Conservation (phyloP, 1,139 yeast genomes). For the Arxiozyma slooffiae region DNA sequence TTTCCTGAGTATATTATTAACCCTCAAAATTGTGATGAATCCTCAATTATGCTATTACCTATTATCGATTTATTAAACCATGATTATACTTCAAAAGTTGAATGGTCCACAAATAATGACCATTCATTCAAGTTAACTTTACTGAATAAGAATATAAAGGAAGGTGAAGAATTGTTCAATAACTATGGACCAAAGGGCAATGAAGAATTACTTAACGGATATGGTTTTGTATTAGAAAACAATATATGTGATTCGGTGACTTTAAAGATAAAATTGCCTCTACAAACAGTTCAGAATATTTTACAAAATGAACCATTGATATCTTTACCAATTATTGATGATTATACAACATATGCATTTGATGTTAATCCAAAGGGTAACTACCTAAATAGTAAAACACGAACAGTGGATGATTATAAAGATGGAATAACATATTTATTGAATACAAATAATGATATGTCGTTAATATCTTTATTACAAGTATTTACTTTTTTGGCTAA, state of each 20-base stretch:
- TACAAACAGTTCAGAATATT: conserved; percentile 27
- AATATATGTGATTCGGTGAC: conserved; percentile 60
- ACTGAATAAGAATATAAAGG: conserved; percentile 15
- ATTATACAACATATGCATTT: conserved; percentile 34
- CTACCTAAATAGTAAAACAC: conserved; percentile 14
- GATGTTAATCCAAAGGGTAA: conserved; percentile 11
- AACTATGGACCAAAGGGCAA: conserved; percentile 85
- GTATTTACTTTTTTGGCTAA: conserved; percentile 46
- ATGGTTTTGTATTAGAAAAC: conserved; percentile 58
- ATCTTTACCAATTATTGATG: conserved; percentile 38
- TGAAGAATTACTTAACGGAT: conserved; percentile 49
- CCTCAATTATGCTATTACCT: conserved; percentile 59
- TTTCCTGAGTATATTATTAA: conserved; percentile 54
- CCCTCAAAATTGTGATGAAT: conserved; percentile 18
- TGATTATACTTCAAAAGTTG: conserved; percentile 47
- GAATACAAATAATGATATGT: conserved; percentile 21
- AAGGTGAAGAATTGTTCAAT: conserved; percentile 51
- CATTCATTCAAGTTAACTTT: conserved; percentile 20
- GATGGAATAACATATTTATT: conserved; percentile 42
- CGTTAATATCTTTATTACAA: conserved; percentile 33
- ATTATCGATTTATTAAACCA: conserved; percentile 72
- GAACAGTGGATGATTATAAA: conserved; percentile 11
- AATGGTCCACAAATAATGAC: conserved; percentile 43
- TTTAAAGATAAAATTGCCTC: conserved; percentile 43
- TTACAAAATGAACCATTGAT: conserved; percentile 33